Percentiles rank a stretch among this genome's conserved stretches.
These are phyloP conservation scores for Candida berthetii DNA, from an alignment of 805 yeast genomes.

Conservation along the genomic window DNA sequence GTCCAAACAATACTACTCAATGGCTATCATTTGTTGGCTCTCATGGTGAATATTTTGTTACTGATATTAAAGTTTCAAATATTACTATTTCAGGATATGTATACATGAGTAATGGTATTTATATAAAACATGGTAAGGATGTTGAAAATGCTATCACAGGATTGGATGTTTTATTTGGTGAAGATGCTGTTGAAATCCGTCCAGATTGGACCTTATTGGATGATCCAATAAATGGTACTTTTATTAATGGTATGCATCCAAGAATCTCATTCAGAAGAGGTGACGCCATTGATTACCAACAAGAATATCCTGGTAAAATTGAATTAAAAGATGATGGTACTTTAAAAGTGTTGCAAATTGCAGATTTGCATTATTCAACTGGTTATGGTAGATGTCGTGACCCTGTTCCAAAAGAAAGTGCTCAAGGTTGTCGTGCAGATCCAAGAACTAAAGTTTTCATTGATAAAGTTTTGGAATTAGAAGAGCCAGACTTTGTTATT, in stretches of 20 bases:
- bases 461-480: conserved; percentile 57
- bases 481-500: conserved; percentile 80
- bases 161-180: conserved; percentile 67
- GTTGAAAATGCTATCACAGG: no score
- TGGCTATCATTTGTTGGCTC: no score
- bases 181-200: conserved; percentile 71
- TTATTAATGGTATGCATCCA: conserved; percentile 7
- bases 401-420: conserved; percentile 44
- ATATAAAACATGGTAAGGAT: no score
- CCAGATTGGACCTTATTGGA: conserved; percentile 48
- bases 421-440: conserved; percentile 64
- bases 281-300: conserved; percentile 6
- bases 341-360: conserved; percentile 79
- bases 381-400: conserved; percentile 78
- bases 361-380: conserved; percentile 88
- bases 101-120: no score
- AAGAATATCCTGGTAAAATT: conserved; percentile 5
- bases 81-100: no score
- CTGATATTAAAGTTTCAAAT: no score
- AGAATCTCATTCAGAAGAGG: conserved; percentile 14
- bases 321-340: conserved; percentile 31
- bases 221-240: conserved; percentile 2
- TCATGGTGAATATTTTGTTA: no score
- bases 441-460: conserved; percentile 51
- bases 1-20: no score